A percentile compares a stretch with the other conserved stretches of the same genome.
These are phyloP conservation scores for Juncus effusus DNA, from an alignment of 176 grass and related monocot species.

Conservation along the genomic window DNA sequence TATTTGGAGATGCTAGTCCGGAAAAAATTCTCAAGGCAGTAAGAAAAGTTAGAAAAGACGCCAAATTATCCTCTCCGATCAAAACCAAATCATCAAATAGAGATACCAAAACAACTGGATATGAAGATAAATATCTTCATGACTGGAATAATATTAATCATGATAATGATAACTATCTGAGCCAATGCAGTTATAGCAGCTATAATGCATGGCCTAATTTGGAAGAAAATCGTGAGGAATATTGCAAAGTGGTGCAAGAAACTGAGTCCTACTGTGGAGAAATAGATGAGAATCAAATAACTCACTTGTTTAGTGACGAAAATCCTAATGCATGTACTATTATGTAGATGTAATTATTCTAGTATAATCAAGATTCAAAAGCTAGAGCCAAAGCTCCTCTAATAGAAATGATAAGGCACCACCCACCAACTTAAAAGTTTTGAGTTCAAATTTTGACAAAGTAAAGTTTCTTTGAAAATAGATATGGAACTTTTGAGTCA, in stretches of 20 bases:
- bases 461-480: too few relatives aligned
- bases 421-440: too few relatives aligned
- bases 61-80: constrained; percentile 7
- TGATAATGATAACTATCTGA: constrained; percentile 28
- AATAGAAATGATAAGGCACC: too few relatives aligned
- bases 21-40: constrained; percentile 73
- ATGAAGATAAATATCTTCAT: constrained; percentile 24
- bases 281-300: constrained; percentile 50
- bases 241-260: too few relatives aligned
- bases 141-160: constrained; percentile 15
- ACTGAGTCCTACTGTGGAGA: neutral
- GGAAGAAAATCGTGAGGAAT: constrained; percentile 26
- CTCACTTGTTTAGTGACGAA: constrained; percentile 64
- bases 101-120: constrained; percentile 17
- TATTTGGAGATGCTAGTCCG: constrained; percentile 60
- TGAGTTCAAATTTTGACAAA: too few relatives aligned
- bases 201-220: constrained; percentile 27
- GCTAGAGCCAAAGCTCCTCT: too few relatives aligned
- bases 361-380: too few relatives aligned
- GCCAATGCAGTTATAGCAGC: constrained; percentile 43
- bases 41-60: constrained; percentile 53
- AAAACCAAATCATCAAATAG: constrained; percentile 28
- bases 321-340: constrained; percentile 73
- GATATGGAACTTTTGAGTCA: too few relatives aligned
- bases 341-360: constrained; percentile 20